These are phyloP conservation scores for Leptodermis oblonga DNA, from an alignment of 257 asterid genomes.

Conservation along the genomic window DNA sequence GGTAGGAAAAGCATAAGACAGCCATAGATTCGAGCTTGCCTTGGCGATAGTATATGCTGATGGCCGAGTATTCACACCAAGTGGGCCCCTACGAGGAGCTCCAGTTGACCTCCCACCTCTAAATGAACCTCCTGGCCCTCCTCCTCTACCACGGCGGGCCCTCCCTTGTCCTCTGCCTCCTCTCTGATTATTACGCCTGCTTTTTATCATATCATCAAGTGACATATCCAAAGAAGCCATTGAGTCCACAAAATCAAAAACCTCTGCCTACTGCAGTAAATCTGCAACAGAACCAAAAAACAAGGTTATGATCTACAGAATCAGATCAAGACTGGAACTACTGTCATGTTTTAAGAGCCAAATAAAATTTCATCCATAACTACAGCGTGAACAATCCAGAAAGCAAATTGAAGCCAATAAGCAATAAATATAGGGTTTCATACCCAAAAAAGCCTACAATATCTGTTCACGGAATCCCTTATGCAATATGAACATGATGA, in stretches of 20 bases:
- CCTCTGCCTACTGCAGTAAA: constrained; percentile 1
- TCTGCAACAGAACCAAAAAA: constrained; percentile 22
- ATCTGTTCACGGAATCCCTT: background rate
- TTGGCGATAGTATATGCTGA: constrained; percentile 71
- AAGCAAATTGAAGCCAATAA: background rate
- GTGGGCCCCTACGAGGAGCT: constrained; percentile 64
- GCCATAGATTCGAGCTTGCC: constrained; percentile 92
- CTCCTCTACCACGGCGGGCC: constrained; percentile 74
- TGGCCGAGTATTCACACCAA: constrained; percentile 65
- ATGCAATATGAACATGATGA: background rate
- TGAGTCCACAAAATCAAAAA: constrained; percentile 9
- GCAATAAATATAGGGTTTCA: background rate
- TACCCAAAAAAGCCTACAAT: background rate
- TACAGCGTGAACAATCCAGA: background rate
- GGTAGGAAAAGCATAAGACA: constrained; percentile 58
- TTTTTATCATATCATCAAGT: constrained; percentile 86
- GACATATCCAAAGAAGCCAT: constrained; percentile 91
- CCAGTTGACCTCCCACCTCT: constrained; percentile 80
- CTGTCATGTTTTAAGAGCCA: background rate
- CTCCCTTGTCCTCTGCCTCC: constrained; percentile 69
- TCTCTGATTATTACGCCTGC: constrained; percentile 45
- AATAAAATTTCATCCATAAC: background rate
- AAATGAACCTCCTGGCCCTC: constrained; percentile 57
- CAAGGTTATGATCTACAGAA: background rate
- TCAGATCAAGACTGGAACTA: background rate